These are phyloP conservation scores for Cutaneotrichosporon daszewskae DNA, from an alignment of 1,284 basidiomycete species.

Conservation along the genomic window DNA sequence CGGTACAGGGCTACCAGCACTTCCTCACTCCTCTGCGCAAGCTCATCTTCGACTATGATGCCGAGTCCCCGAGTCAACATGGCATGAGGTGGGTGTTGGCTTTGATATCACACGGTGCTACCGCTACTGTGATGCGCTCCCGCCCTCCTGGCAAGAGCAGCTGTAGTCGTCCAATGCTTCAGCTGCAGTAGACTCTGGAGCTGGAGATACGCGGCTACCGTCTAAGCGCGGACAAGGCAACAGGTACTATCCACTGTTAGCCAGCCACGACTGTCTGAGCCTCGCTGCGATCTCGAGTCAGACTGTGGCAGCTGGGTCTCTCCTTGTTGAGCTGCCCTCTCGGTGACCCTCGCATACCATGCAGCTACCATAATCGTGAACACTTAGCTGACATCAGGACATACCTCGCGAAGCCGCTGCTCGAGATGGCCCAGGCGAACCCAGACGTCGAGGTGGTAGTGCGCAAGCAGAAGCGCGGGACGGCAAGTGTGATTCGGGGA, in stretches of 20 bases:
- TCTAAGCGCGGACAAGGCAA: too few relatives aligned
- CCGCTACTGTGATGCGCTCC: too few relatives aligned
- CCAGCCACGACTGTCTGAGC: too few relatives aligned
- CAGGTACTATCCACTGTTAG: too few relatives aligned
- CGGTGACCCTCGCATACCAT: too few relatives aligned
- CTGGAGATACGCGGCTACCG: too few relatives aligned
- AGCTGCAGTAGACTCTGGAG: too few relatives aligned
- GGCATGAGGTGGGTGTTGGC: conserved; percentile 36
- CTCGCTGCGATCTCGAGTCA: too few relatives aligned
- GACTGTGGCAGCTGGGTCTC: too few relatives aligned
- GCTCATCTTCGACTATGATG: conserved; percentile 44
- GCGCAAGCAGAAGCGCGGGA: conserved; percentile 39
- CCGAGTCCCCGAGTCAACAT: conserved; percentile 32
- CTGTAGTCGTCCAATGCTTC: too few relatives aligned
- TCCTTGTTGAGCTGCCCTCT: too few relatives aligned
- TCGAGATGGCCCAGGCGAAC: conserved; percentile 38
- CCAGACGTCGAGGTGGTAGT: conserved; percentile 50
- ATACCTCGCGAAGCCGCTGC: conserved; percentile 15
- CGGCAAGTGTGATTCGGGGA: conserved; percentile 46
- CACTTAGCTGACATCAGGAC: conserved; percentile 7
- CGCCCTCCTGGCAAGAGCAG: neutral
- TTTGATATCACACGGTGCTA: too few relatives aligned
- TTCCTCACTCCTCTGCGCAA: conserved; percentile 43
- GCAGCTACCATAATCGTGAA: neutral
- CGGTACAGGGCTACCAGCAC: conserved; percentile 42